Conservation (phyloP, 2,329 filamentous ascomycete genomes). For the Colletotrichum tofieldiae region DNA sequence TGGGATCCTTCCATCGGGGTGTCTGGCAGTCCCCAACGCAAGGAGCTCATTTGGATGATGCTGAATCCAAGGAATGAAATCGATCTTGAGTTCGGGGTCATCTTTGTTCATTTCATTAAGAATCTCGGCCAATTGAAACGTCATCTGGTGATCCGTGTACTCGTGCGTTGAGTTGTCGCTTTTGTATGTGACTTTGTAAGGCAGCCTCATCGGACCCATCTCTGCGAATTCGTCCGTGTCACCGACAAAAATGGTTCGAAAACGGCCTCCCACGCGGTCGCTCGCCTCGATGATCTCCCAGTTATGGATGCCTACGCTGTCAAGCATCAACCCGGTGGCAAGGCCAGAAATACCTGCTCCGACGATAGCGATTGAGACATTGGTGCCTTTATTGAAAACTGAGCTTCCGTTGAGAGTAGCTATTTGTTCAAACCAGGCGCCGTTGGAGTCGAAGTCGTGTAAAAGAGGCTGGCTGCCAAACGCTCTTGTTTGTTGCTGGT, state of each 20-base stretch:
- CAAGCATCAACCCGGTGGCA: conserved; percentile 67
- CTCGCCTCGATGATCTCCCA: conserved; percentile 72
- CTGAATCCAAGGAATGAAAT: conserved; percentile 74
- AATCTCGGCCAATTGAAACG: conserved; percentile 71
- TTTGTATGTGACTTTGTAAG: conserved; percentile 56
- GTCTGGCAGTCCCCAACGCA: conserved; percentile 62
- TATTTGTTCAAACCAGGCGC: conserved; percentile 59
- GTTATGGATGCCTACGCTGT: conserved; percentile 66
- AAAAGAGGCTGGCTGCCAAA: neutral
- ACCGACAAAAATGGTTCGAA: conserved; percentile 72
- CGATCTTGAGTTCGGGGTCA: conserved; percentile 63
- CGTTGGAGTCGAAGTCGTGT: conserved; percentile 51
- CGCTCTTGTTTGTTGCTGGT: neutral
- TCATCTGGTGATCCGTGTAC: conserved; percentile 73
- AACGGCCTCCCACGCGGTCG: conserved; percentile 70
- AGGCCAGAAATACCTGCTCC: conserved; percentile 75
- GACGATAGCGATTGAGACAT: conserved; percentile 66
- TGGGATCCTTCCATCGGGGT: conserved; percentile 68
- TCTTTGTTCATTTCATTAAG: conserved; percentile 70
- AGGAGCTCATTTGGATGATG: conserved; percentile 69
- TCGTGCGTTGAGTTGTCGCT: conserved; percentile 67
- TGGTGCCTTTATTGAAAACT: conserved; percentile 38
- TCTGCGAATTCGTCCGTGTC: conserved; percentile 71
- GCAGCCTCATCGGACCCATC: conserved; percentile 69
- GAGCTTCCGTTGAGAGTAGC: conserved; percentile 52